Evolutionary conservation across 1,139 yeast genomes (phyloP).

Genomic region (Blastobotrys serpentis): DNA sequence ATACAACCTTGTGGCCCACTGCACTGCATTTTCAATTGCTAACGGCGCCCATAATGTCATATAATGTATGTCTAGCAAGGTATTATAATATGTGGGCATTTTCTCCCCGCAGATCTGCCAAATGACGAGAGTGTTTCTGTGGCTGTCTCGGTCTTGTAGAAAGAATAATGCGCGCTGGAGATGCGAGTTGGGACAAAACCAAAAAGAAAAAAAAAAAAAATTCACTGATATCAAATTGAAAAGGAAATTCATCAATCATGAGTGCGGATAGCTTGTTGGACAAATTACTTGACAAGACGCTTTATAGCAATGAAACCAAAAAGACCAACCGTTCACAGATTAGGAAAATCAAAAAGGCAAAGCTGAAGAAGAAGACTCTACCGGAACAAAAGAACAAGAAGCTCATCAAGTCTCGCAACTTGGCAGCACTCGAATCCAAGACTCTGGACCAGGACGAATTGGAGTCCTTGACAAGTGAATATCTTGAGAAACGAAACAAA

Average conservation of each 20-base stretch:
- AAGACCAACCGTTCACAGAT: constrained; percentile 11
- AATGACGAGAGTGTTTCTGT: no score
- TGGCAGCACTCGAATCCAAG: neutral
- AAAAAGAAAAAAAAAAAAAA: constrained; percentile 1
- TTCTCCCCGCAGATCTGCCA: no score
- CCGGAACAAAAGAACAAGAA: constrained; percentile 10
- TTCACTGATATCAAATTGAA: neutral
- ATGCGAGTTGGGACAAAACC: constrained; percentile 5
- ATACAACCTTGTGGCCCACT: no score
- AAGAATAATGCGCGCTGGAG: no score
- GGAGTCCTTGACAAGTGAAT: neutral
- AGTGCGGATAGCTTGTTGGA: constrained; percentile 12
- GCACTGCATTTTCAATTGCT: no score
- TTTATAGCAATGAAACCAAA: constrained; percentile 7
- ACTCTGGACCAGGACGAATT: neutral
- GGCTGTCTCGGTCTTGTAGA: no score
- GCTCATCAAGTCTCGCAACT: constrained; percentile 15
- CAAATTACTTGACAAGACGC: constrained; percentile 13
- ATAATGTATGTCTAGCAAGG: no score
- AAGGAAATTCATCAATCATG: neutral
- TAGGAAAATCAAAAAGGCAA: constrained; percentile 8
- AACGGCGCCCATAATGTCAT: no score
- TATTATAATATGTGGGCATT: no score
- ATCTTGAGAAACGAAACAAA: constrained; percentile 4
- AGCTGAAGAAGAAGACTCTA: constrained; percentile 8